These are phyloP conservation scores for Lactarius vividus DNA, from an alignment of 768 basidiomycete genomes.

Conservation along the genomic window DNA sequence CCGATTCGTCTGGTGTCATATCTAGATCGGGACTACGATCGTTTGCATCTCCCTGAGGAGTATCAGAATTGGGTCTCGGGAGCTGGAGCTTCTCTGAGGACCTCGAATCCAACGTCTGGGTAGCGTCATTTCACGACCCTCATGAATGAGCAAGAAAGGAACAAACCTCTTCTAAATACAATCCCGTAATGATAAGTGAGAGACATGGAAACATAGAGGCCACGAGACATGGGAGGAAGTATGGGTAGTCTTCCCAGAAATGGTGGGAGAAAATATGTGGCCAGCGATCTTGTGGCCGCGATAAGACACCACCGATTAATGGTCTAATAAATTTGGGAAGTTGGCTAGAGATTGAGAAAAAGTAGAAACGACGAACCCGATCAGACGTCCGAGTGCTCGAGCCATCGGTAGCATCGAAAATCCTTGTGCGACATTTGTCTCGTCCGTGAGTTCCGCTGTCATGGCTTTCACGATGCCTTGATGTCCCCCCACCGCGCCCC, in stretches of 20 bases:
- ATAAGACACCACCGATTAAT: background rate
- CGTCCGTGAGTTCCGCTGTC: background rate
- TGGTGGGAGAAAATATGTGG: background rate
- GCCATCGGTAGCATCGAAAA: background rate
- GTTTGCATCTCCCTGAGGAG: background rate
- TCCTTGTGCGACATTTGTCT: background rate
- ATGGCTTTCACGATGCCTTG: background rate
- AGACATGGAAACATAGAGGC: background rate
- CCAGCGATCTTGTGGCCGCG: background rate
- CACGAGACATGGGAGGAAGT: background rate
- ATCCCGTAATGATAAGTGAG: background rate
- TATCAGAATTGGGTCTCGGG: background rate
- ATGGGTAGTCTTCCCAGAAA: background rate
- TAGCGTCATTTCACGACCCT: background rate
- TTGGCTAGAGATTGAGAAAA: background rate
- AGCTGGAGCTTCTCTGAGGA: background rate
- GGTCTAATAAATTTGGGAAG: background rate
- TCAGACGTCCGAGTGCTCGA: background rate
- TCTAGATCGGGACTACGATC: background rate
- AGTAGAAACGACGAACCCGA: background rate
- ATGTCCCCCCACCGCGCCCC: background rate
- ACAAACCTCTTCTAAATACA: background rate
- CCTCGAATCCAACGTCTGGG: background rate
- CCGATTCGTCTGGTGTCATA: background rate
- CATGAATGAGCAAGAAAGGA: background rate